These are phyloP conservation scores for Candida sanyiensis DNA, from an alignment of 805 yeast species.

Conservation along the genomic window DNA sequence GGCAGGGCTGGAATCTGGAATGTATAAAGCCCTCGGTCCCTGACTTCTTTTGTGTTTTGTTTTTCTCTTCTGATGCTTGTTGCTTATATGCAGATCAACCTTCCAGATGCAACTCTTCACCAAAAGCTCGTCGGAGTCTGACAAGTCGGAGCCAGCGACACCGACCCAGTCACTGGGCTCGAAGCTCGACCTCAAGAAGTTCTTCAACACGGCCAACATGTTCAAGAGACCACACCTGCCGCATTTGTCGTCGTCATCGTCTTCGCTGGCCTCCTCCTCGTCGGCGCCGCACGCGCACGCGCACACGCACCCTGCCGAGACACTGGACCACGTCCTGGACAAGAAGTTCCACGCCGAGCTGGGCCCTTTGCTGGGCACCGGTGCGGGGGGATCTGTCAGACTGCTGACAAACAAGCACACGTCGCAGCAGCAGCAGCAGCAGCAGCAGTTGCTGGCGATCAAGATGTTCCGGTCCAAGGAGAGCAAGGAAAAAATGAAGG, in stretches of 20 bases:
- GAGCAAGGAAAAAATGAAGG: constrained; percentile 64
- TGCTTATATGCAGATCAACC: too few relatives aligned
- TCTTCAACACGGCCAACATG: constrained; percentile 16
- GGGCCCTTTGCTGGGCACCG: constrained; percentile 74
- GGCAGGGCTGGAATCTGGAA: too few relatives aligned
- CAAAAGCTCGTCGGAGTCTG: constrained; percentile 1
- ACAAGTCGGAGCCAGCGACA: constrained; percentile 1
- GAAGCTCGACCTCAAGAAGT: constrained; percentile 20
- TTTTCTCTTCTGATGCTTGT: not conserved
- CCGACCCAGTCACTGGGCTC: constrained; percentile 4
- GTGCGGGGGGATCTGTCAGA: constrained; percentile 87
- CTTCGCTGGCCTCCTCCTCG: constrained; percentile 10
- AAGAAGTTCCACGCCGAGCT: constrained; percentile 60
- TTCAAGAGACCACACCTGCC: constrained; percentile 16
- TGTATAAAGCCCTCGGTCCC: not conserved
- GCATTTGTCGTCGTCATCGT: not conserved
- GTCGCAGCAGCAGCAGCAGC: constrained; percentile 28
- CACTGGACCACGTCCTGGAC: constrained; percentile 44
- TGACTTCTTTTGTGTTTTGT: not conserved
- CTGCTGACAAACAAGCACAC: constrained; percentile 61
- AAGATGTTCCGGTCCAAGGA: constrained; percentile 74
- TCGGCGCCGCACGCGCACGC: constrained; percentile 10
- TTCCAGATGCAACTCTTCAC: constrained; percentile 2
- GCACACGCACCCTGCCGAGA: constrained; percentile 23
- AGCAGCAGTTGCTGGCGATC: constrained; percentile 65